These are phyloP conservation scores for Pisolithus sp. DNA, from an alignment of 768 basidiomycete species.

Conservation along the genomic window DNA sequence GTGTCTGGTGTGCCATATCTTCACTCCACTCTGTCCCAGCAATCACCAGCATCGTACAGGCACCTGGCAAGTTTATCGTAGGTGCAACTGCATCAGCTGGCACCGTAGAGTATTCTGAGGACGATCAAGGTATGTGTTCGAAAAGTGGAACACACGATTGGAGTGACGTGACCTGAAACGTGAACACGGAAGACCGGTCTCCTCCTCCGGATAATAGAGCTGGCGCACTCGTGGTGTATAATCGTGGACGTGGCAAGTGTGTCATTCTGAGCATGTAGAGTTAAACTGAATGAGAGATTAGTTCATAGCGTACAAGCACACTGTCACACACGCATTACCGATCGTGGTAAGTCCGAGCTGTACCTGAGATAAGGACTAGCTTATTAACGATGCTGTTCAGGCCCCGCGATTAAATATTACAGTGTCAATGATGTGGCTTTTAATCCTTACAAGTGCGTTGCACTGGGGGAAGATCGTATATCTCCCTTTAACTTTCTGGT, in stretches of 20 bases:
- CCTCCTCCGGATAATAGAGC: constrained; percentile 39
- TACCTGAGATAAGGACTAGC: not conserved
- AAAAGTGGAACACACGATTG: constrained; percentile 10
- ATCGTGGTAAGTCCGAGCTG: constrained; percentile 11
- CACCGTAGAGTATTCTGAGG: constrained; percentile 25
- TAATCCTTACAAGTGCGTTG: constrained; percentile 40
- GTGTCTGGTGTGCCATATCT: not conserved
- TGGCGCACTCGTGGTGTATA: constrained; percentile 42
- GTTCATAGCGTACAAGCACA: constrained; percentile 16
- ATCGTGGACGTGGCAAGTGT: constrained; percentile 22
- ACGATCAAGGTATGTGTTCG: constrained; percentile 15
- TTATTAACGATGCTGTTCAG: constrained; percentile 3
- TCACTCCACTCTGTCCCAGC: constrained; percentile 26
- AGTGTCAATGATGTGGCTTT: constrained; percentile 52
- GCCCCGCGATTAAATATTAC: constrained; percentile 38
- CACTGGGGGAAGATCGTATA: not conserved
- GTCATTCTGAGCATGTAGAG: not conserved
- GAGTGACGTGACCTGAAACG: not conserved
- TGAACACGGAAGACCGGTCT: constrained; percentile 9
- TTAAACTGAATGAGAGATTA: constrained; percentile 1
- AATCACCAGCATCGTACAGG: constrained; percentile 48
- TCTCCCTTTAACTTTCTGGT: constrained; percentile 3
- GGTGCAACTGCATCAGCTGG: constrained; percentile 45
- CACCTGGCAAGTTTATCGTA: constrained; percentile 34
- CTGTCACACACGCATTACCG: constrained; percentile 12